These are phyloP conservation scores for Gastrodia elata DNA, from an alignment of 106 monocot species.

Conservation along the genomic window DNA sequence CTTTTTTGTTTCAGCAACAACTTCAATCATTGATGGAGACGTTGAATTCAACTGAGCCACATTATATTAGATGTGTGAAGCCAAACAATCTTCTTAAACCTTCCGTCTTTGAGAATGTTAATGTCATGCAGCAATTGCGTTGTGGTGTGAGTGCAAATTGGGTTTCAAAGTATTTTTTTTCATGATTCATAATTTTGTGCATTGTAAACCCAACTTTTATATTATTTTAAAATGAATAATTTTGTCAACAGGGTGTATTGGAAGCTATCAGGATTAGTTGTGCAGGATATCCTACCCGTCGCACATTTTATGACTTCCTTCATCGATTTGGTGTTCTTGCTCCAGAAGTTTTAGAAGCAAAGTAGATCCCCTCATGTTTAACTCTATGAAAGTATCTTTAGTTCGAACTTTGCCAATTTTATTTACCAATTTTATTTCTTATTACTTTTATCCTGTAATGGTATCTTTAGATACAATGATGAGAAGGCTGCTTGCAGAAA, in stretches of 20 bases:
- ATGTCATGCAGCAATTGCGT: conserved; percentile 90
- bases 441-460: not conserved
- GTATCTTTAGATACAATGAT: conserved; percentile 47
- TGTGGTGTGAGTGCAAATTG: conserved; percentile 83
- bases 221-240: not conserved
- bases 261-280: conserved; percentile 99
- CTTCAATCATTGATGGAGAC: conserved; percentile 88
- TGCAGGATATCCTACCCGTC: conserved; percentile 97
- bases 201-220: conserved; percentile 4
- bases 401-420: not conserved
- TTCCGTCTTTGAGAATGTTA: conserved; percentile 88
- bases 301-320: conserved; percentile 95
- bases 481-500: conserved; percentile 83
- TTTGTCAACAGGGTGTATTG: conserved; percentile 74
- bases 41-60: conserved; percentile 93
- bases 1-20: conserved; percentile 58
- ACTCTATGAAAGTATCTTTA: conserved; percentile 10
- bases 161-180: not conserved
- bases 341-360: conserved; percentile 75
- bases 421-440: not conserved
- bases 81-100: conserved; percentile 96
- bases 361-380: conserved; percentile 43
- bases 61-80: conserved; percentile 98
- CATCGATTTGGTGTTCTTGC: conserved; percentile 83
- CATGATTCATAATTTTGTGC: not conserved